phyloP scores from a whole-genome alignment of 306 rosid species.

The Fragaria iinumae region DNA sequence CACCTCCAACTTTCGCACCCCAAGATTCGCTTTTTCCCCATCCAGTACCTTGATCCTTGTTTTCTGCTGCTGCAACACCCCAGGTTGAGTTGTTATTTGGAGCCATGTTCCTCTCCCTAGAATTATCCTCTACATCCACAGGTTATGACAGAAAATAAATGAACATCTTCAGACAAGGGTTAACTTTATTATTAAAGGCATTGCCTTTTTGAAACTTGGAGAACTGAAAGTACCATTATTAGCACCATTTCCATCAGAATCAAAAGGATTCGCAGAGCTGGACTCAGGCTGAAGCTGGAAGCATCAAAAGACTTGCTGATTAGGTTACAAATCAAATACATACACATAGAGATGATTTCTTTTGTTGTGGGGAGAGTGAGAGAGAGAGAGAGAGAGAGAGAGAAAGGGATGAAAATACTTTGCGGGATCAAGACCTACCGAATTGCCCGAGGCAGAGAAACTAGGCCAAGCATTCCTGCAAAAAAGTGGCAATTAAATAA shows the following conservation, averaged over 20 bases:
- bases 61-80: constrained; percentile 54
- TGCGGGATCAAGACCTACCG: constrained; percentile 31
- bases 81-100: constrained; percentile 54
- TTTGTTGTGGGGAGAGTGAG: neutral
- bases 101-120: constrained; percentile 61
- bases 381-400: neutral
- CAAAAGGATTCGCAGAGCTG: constrained; percentile 33
- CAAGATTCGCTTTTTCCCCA: constrained; percentile 50
- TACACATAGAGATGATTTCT: neutral
- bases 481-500: constrained; percentile 7
- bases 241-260: constrained; percentile 40
- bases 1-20: constrained; percentile 34
- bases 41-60: constrained; percentile 43
- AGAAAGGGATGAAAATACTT: no score
- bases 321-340: neutral
- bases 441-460: constrained; percentile 44
- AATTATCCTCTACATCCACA: constrained; percentile 47
- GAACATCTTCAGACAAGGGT: constrained; percentile 12
- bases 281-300: constrained; percentile 5
- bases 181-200: neutral
- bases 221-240: constrained; percentile 33
- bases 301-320: neutral
- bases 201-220: constrained; percentile 5
- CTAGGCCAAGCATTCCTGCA: constrained; percentile 71
- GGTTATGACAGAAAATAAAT: constrained; percentile 22